These are phyloP conservation scores for Rhizopogon vinicolor DNA, from an alignment of 768 basidiomycete genomes.

Conservation along the genomic window DNA sequence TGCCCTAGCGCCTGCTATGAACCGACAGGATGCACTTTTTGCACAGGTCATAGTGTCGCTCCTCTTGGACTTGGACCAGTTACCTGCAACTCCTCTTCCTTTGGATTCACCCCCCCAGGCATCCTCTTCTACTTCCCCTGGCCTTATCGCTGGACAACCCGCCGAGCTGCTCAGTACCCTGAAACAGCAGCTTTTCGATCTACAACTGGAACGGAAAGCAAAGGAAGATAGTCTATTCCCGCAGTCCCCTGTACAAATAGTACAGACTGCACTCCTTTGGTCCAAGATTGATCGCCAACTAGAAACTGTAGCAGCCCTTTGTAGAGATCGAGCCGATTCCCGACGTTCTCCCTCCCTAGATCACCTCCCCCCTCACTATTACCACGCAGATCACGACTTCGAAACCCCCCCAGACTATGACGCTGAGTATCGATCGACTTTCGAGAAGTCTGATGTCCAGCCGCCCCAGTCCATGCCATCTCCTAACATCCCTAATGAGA, in stretches of 20 bases:
- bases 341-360: constrained; percentile 10
- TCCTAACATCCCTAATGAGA: constrained; percentile 18
- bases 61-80: constrained; percentile 60
- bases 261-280: constrained; percentile 71
- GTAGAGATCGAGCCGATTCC: constrained; percentile 46
- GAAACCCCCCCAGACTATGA: constrained; percentile 25
- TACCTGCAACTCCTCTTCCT: constrained; percentile 34
- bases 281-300: constrained; percentile 68
- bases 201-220: constrained; percentile 38
- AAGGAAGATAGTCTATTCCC: background rate
- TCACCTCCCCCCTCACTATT: constrained; percentile 54
- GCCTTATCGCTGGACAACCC: constrained; percentile 9
- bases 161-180: constrained; percentile 55
- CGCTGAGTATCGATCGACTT: constrained; percentile 6
- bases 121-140: constrained; percentile 6
- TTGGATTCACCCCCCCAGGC: constrained; percentile 11
- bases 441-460: constrained; percentile 4
- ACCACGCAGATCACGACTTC: constrained; percentile 21
- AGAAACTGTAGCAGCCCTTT: constrained; percentile 62
- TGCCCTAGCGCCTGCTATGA: constrained; percentile 37
- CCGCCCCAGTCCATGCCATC: constrained; percentile 7
- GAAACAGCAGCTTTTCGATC: constrained; percentile 60
- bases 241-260: constrained; percentile 39
- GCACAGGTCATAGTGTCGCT: constrained; percentile 67
- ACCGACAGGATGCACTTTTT: constrained; percentile 52